A percentile compares a stretch with the other conserved stretches of the same genome.
Evolutionary conservation across 2,329 filamentous ascomycete genomes (phyloP).

Genomic region (Fusarium udum): DNA sequence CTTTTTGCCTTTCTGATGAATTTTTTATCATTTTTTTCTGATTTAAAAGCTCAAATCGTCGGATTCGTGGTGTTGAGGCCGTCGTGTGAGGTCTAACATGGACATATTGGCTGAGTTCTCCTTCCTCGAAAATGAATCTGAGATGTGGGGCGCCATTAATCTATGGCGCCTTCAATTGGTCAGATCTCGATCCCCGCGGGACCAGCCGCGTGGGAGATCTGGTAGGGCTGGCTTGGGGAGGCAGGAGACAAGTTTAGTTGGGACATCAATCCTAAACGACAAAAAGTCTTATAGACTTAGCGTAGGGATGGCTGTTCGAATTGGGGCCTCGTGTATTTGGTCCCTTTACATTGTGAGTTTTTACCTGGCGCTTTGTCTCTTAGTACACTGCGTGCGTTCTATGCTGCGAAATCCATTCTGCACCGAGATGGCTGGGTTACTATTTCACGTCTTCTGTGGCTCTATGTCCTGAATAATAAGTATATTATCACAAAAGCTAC

Average conservation of each 20-base stretch:
- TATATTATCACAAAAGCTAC: neutral
- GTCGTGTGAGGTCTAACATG: neutral
- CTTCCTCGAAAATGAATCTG: neutral
- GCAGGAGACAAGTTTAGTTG: neutral
- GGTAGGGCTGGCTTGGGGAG: neutral
- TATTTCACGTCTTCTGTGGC: rapidly evolving
- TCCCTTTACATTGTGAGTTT: neutral
- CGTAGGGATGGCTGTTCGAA: neutral
- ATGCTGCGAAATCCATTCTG: neutral
- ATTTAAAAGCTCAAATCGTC: neutral
- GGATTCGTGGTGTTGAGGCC: neutral
- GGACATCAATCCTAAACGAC: neutral
- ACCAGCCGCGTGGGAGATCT: neutral
- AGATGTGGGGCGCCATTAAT: no score
- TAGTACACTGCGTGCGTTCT: neutral
- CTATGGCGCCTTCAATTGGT: no score
- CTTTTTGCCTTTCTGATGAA: neutral
- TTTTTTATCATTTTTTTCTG: neutral
- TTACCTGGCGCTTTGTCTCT: neutral
- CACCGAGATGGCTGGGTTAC: neutral
- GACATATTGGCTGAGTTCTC: neutral
- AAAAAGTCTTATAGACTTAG: neutral
- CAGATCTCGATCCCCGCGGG: neutral
- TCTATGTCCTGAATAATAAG: neutral
- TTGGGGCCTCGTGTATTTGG: neutral